Base-by-base conservation (phyloP, 192 early-diverging fungal species). In the Dispira parvispora region DNA sequence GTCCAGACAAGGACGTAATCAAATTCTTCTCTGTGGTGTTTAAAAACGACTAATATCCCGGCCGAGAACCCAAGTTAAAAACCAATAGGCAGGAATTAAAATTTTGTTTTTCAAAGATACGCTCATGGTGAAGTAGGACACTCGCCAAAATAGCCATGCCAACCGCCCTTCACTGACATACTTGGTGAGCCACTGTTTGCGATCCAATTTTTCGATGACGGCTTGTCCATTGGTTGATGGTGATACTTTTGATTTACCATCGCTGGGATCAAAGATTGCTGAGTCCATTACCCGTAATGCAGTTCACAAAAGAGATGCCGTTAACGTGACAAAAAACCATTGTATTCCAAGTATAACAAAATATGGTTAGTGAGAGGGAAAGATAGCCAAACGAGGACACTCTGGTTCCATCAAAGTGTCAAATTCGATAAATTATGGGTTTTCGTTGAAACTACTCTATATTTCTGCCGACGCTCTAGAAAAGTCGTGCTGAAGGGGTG, bases 41-140 rank as follows among this genome's bases (percentile, higher is more conserved):
- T 47, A 62, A 45, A 66, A 67, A 6, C 42, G 43, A 28, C 28
- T 44, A 63, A 52, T 67, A 32, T 63, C 52, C 11, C 62, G 32
- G 16, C 27, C 60, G 8, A 63, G 62, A 11, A 69, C 26, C 61
- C 61, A 62, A 25, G 61, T 62, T 23, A 62, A 45, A 38, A 46
- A 73, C 71, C 73, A 75, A 46, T 65, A 66, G 49, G 65, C 58
- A 3, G 73, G 73, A 66, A 78, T 79, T 13, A 73, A 56, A 38
- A 77, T 62, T 73, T 77, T 80, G 68, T 80, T 80, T 56, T 69
- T 68, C 9, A 61, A 45, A 11, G 64, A 67, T 10, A 80, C 75
- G 63, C 47, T 55, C 68, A 66, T 71, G 14, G 71, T 71, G 16
- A 80, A 63, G 60, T 80, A 80, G 3, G 78, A 73, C 32, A 64